These are phyloP conservation scores for Raddia guianensis DNA, from an alignment of 176 grass and related monocot genomes.

Conservation along the genomic window DNA sequence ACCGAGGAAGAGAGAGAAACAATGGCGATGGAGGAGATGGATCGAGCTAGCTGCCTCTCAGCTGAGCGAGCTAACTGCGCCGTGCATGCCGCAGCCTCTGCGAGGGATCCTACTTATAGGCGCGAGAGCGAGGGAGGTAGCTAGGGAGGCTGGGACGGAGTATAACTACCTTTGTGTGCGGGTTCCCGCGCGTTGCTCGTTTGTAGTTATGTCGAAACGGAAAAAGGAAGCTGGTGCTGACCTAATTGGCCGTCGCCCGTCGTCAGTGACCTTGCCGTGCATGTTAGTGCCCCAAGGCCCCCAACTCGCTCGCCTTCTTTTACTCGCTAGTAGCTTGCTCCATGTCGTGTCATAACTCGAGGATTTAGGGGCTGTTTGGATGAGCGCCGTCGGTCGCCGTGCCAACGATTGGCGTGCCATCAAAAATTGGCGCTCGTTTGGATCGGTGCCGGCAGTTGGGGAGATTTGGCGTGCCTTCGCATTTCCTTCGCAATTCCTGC, in stretches of 20 bases:
- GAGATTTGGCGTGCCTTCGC: too few relatives aligned
- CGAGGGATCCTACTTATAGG: conserved; percentile 42
- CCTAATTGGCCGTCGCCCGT: too few relatives aligned
- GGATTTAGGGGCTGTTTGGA: too few relatives aligned
- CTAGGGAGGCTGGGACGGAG: background rate
- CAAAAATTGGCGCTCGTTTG: too few relatives aligned
- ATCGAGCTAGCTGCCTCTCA: background rate
- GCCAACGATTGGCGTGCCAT: too few relatives aligned
- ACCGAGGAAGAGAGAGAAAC: background rate
- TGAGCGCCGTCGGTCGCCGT: too few relatives aligned
- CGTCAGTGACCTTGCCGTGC: background rate
- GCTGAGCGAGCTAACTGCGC: conserved; percentile 35
- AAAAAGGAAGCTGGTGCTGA: background rate
- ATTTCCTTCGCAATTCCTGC: too few relatives aligned
- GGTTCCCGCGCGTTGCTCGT: conserved; percentile 32
- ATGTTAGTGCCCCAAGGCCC: background rate
- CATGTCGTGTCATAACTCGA: too few relatives aligned
- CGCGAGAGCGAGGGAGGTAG: background rate
- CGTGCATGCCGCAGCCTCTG: conserved; percentile 44
- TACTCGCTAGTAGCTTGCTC: too few relatives aligned
- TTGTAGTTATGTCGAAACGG: conserved; percentile 14
- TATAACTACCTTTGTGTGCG: background rate
- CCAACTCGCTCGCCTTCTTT: too few relatives aligned
- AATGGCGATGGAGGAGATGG: background rate
- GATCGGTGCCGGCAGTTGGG: too few relatives aligned